These are phyloP conservation scores for Aspergillus panamensis DNA, from an alignment of 495 filamentous ascomycete species.

Conservation along the genomic window DNA sequence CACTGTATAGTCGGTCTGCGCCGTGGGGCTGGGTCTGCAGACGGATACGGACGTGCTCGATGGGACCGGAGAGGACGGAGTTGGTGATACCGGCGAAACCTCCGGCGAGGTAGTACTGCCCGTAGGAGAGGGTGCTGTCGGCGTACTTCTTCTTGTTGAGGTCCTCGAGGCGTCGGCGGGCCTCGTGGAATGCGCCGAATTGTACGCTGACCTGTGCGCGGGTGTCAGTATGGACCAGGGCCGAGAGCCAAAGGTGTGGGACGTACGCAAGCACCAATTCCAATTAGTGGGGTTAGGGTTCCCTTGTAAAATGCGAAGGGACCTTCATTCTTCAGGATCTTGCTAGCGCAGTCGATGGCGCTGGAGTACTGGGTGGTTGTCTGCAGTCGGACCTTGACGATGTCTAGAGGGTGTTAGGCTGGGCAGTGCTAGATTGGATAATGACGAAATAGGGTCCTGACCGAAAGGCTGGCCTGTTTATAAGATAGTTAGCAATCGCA, in stretches of 20 bases:
- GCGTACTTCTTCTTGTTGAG: slow-evolving; percentile 57
- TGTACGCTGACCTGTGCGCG: slow-evolving; percentile 73
- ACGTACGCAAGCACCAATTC: slow-evolving; percentile 90
- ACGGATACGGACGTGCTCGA: slow-evolving; percentile 97
- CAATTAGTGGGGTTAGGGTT: slow-evolving; percentile 90
- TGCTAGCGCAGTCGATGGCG: slow-evolving; percentile 72
- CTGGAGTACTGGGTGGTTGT: slow-evolving; percentile 76
- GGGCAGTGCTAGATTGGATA: neutral
- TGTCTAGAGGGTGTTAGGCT: slow-evolving; percentile 56
- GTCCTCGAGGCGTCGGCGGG: slow-evolving; percentile 78
- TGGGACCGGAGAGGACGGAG: slow-evolving; percentile 80
- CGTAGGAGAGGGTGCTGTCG: slow-evolving; percentile 59
- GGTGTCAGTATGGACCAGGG: neutral
- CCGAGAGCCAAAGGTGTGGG: neutral
- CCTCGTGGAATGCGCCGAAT: slow-evolving; percentile 95
- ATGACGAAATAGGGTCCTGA: slow-evolving; percentile 30
- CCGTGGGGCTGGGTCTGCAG: slow-evolving; percentile 96
- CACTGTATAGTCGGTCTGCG: slow-evolving; percentile 68
- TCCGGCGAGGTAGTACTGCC: slow-evolving; percentile 85
- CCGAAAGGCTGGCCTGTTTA: slow-evolving; percentile 85
- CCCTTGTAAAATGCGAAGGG: slow-evolving; percentile 96
- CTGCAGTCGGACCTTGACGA: slow-evolving; percentile 96
- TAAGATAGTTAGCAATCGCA: slow-evolving; percentile 26
- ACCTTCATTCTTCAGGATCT: slow-evolving; percentile 87
- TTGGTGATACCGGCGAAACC: slow-evolving; percentile 93